These are phyloP conservation scores for Aureobasidium namibiae DNA, from an alignment of 2,329 filamentous ascomycete species.

Conservation along the genomic window DNA sequence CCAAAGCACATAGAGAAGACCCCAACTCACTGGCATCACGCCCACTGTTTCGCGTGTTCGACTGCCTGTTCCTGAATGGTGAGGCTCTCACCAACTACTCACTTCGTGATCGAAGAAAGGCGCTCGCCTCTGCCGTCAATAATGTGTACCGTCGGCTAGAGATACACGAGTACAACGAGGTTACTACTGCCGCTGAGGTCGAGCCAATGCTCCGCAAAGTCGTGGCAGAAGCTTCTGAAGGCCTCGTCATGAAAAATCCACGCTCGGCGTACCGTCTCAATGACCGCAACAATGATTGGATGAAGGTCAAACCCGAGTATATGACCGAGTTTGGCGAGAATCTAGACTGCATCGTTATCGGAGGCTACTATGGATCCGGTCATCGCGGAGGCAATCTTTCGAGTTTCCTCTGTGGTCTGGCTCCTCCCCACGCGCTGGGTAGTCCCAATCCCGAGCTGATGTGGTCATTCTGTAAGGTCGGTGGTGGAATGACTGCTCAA, in stretches of 20 bases:
- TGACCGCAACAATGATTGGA: slow-evolving; percentile 89
- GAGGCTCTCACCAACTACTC: slow-evolving; percentile 72
- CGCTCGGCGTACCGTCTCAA: slow-evolving; percentile 79
- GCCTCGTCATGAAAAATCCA: slow-evolving; percentile 89
- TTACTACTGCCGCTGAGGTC: slow-evolving; percentile 61
- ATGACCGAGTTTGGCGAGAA: slow-evolving; percentile 95
- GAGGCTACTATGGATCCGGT: slow-evolving; percentile 87
- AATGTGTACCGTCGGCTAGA: slow-evolving; percentile 71
- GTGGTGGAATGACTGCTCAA: slow-evolving; percentile 78
- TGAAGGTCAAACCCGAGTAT: slow-evolving; percentile 98
- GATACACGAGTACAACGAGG: slow-evolving; percentile 64
- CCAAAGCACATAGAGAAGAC: slow-evolving; percentile 69
- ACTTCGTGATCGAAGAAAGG: slow-evolving; percentile 68
- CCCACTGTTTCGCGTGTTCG: slow-evolving; percentile 79
- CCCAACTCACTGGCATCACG: slow-evolving; percentile 58
- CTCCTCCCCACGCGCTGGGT: slow-evolving; percentile 38
- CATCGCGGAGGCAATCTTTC: slow-evolving; percentile 73
- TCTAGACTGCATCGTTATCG: slow-evolving; percentile 81
- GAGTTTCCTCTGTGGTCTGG: slow-evolving; percentile 80
- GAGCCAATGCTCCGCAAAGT: slow-evolving; percentile 74
- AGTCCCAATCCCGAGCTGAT: slow-evolving; percentile 61
- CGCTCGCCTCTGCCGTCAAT: slow-evolving; percentile 62
- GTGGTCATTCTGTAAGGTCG: slow-evolving; percentile 95
- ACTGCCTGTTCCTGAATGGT: slow-evolving; percentile 83
- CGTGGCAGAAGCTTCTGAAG: slow-evolving; percentile 79